These are phyloP conservation scores for Chlorella sorokiniana DNA, from an alignment of 139 green algal genomes.

Conservation along the genomic window DNA sequence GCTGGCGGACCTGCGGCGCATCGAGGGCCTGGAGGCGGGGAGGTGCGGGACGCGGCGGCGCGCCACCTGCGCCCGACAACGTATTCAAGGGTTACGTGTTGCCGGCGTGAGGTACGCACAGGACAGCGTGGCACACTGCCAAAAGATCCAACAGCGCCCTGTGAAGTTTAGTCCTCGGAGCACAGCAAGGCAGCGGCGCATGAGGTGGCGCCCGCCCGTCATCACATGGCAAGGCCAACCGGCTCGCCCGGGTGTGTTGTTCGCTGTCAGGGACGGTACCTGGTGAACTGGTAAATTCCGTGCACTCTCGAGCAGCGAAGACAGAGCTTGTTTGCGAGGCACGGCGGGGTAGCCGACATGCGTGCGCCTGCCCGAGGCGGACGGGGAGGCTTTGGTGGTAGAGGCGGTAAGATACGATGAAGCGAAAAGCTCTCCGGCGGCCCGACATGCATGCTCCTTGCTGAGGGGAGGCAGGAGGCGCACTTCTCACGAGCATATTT, in stretches of 20 bases:
- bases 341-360: background rate
- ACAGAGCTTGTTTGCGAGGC: background rate
- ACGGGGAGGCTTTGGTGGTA: constrained; percentile 14
- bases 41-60: constrained; percentile 24
- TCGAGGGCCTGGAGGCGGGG: constrained; percentile 38
- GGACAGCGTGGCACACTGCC: too few relatives aligned
- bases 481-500: background rate
- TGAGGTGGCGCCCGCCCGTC: too few relatives aligned
- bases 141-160: too few relatives aligned
- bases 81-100: constrained; percentile 47
- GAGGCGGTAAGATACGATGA: background rate
- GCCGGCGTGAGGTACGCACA: background rate
- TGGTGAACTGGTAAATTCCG: too few relatives aligned
- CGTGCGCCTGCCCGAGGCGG: constrained; percentile 24
- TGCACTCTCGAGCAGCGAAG: background rate
- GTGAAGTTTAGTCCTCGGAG: too few relatives aligned
- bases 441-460: background rate
- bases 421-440: background rate
- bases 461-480: background rate
- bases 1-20: constrained; percentile 35
- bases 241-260: too few relatives aligned
- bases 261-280: too few relatives aligned
- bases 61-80: constrained; percentile 42
- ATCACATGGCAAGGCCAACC: too few relatives aligned
- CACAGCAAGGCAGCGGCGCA: too few relatives aligned